phyloP scores from a whole-genome alignment of 2,329 filamentous ascomycete species.

The Oidium heveae region DNA sequence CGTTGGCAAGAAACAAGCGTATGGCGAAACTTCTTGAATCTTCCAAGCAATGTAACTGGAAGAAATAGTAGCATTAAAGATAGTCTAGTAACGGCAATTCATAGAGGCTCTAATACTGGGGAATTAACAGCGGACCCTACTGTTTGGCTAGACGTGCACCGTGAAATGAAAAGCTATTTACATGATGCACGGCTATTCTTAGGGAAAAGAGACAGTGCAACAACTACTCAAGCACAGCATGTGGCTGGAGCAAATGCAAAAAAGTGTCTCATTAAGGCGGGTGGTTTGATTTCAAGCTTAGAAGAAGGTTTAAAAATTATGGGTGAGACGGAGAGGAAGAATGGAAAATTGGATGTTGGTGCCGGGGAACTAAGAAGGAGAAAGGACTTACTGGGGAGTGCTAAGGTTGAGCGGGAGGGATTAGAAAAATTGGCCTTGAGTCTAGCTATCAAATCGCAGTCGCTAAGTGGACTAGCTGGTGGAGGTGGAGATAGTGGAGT shows the following conservation, averaged over 20 bases:
- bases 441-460: slow-evolving; percentile 22
- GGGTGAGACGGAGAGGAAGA: slow-evolving; percentile 20
- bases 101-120: slow-evolving; percentile 7
- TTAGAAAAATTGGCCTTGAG: slow-evolving; percentile 47
- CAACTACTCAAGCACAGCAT: slow-evolving; percentile 24
- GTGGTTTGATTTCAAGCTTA: slow-evolving; percentile 34
- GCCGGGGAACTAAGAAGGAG: slow-evolving; percentile 51
- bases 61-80: slow-evolving; percentile 11
- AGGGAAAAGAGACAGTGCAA: slow-evolving; percentile 40
- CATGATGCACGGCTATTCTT: slow-evolving; percentile 40
- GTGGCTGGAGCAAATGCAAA: slow-evolving; percentile 54
- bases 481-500: slow-evolving; percentile 4
- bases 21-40: slow-evolving; percentile 50
- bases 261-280: slow-evolving; percentile 42
- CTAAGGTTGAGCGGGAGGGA: slow-evolving; percentile 49
- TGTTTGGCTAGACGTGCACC: slow-evolving; percentile 54
- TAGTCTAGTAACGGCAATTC: slow-evolving; percentile 10
- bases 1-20: slow-evolving; percentile 49
- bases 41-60: slow-evolving; percentile 25
- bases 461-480: slow-evolving; percentile 10
- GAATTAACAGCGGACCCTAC: slow-evolving; percentile 11
- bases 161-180: slow-evolving; percentile 45
- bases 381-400: slow-evolving; percentile 42
- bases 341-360: slow-evolving; percentile 22
- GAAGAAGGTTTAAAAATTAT: slow-evolving; percentile 37